phyloP scores from a whole-genome alignment of 805 yeast species.

The Spathaspora gorwiae region DNA sequence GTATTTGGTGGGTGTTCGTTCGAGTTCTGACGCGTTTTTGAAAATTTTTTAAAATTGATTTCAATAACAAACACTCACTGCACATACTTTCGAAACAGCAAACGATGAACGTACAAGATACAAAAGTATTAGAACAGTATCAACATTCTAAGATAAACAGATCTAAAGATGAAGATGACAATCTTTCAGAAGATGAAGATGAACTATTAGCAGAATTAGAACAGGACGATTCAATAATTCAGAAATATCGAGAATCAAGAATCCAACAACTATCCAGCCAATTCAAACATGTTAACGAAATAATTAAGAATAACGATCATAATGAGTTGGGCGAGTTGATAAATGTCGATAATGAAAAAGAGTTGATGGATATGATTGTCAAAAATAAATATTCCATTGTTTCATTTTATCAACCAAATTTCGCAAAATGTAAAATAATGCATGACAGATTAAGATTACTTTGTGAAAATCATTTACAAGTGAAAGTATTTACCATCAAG shows the following conservation, averaged over 20 bases:
- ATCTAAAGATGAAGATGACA: conserved; percentile 30
- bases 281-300: conserved; percentile 30
- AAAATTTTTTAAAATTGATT: no score
- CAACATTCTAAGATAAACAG: conserved; percentile 35
- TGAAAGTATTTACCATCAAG: conserved; percentile 50
- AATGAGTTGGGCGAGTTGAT: conserved; percentile 24
- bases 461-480: conserved; percentile 54
- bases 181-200: conserved; percentile 27
- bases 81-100: not conserved
- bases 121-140: conserved; percentile 39
- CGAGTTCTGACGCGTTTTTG: no score
- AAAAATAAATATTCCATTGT: conserved; percentile 42
- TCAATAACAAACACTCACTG: no score
- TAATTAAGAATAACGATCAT: conserved; percentile 33
- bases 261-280: conserved; percentile 51
- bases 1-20: no score
- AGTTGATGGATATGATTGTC: conserved; percentile 49
- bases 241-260: conserved; percentile 58
- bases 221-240: conserved; percentile 40
- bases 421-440: conserved; percentile 59
- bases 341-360: conserved; percentile 48
- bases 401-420: conserved; percentile 60
- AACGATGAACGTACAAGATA: conserved; percentile 28
- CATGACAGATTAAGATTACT: conserved; percentile 40
- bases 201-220: conserved; percentile 46